Evolutionary conservation across 495 filamentous ascomycete genomes (phyloP).

Genomic region (Thozetella sp.): DNA sequence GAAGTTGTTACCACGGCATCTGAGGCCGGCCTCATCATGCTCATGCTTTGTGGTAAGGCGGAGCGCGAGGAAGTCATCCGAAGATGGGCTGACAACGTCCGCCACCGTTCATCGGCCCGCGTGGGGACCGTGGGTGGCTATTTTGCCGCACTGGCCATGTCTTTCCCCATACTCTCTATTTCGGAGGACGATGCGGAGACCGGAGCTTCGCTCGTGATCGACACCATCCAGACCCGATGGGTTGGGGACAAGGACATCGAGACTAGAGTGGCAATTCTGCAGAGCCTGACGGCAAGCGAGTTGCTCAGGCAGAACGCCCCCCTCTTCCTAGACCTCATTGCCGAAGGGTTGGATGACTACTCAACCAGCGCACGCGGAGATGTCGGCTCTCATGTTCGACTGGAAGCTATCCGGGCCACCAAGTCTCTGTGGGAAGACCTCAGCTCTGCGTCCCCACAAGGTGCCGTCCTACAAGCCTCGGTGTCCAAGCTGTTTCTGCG

Average conservation of each 20-base stretch:
- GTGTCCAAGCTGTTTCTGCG: slow-evolving; percentile 34
- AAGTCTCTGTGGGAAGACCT: slow-evolving; percentile 38
- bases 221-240: slow-evolving; percentile 41
- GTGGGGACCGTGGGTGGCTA: slow-evolving; percentile 36
- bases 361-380: slow-evolving; percentile 86
- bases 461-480: slow-evolving; percentile 5
- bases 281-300: slow-evolving; percentile 53
- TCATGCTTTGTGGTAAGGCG: slow-evolving; percentile 29
- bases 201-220: slow-evolving; percentile 19
- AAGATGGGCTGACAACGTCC: slow-evolving; percentile 36
- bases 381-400: slow-evolving; percentile 78
- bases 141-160: slow-evolving; percentile 41
- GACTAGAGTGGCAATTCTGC: slow-evolving; percentile 60
- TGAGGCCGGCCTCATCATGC: slow-evolving; percentile 37
- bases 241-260: slow-evolving; percentile 49
- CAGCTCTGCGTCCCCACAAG: slow-evolving; percentile 8
- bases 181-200: slow-evolving; percentile 12
- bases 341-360: slow-evolving; percentile 77
- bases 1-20: slow-evolving; percentile 43
- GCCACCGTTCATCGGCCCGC: slow-evolving; percentile 21
- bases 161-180: slow-evolving; percentile 31
- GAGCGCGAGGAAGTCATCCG: slow-evolving; percentile 31
- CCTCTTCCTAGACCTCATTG: slow-evolving; percentile 39
- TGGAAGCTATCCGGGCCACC: slow-evolving; percentile 73
- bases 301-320: slow-evolving; percentile 30